phyloP scores from a whole-genome alignment of 371 early-diverging fungal species.

The Apophysomyces trapeziformis region DNA sequence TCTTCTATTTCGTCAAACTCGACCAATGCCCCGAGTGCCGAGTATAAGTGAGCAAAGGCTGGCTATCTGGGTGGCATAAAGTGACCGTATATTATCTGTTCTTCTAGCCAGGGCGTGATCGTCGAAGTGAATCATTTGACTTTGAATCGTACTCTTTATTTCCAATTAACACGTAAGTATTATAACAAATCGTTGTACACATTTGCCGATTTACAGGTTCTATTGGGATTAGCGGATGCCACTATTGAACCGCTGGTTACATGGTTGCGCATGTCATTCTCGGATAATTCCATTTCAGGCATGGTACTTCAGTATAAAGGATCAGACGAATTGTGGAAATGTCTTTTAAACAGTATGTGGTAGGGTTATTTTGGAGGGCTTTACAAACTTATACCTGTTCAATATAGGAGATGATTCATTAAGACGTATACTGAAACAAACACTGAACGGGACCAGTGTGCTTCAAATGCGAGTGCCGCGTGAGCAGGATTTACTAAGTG shows the following conservation, averaged over 20 bases:
- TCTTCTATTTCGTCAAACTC: background rate
- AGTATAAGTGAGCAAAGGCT: slow-evolving; percentile 6
- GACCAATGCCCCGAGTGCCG: background rate
- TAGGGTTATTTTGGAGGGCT: background rate
- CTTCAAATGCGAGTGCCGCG: slow-evolving; percentile 39
- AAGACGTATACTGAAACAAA: slow-evolving; percentile 34
- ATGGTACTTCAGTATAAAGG: slow-evolving; percentile 51
- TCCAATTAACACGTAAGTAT: slow-evolving; percentile 49
- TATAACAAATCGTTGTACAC: background rate
- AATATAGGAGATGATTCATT: slow-evolving; percentile 35
- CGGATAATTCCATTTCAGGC: slow-evolving; percentile 50
- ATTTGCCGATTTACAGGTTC: background rate
- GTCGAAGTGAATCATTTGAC: slow-evolving; percentile 52
- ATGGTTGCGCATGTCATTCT: slow-evolving; percentile 49
- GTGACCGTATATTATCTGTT: background rate
- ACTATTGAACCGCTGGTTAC: slow-evolving; percentile 57
- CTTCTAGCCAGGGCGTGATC: slow-evolving; percentile 40
- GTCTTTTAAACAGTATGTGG: slow-evolving; percentile 31
- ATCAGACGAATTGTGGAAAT: slow-evolving; percentile 39
- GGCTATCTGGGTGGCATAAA: background rate
- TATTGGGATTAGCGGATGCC: slow-evolving; percentile 40
- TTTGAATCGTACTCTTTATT: slow-evolving; percentile 46
- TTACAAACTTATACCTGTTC: background rate
- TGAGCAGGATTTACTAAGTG: slow-evolving; percentile 33
- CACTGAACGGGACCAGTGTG: slow-evolving; percentile 25